phyloP scores from a whole-genome alignment of 768 basidiomycete genomes.

The Exidia glandulosa region DNA sequence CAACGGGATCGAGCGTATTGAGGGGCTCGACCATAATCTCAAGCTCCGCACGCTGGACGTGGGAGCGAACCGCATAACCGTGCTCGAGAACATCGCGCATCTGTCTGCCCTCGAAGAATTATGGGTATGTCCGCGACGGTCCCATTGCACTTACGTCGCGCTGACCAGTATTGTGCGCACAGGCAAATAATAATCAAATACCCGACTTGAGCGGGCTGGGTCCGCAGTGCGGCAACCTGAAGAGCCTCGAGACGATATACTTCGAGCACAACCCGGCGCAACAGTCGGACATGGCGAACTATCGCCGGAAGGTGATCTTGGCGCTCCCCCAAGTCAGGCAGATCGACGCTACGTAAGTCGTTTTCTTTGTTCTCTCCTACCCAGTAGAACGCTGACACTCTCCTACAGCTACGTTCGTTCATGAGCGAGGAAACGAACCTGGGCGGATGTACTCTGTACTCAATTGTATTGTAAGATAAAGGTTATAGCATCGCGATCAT shows the following conservation, averaged over 20 bases:
- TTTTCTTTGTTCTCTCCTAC: no score
- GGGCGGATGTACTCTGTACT: no score
- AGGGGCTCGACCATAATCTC: slow-evolving; percentile 70
- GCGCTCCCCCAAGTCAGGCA: slow-evolving; percentile 83
- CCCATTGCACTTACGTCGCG: not conserved
- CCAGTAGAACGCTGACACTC: no score
- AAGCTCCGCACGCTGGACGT: slow-evolving; percentile 82
- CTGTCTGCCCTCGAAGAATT: slow-evolving; percentile 74
- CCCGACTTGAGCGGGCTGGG: slow-evolving; percentile 58
- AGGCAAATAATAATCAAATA: slow-evolving; percentile 88
- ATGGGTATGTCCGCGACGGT: slow-evolving; percentile 51
- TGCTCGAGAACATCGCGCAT: slow-evolving; percentile 75
- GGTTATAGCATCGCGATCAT: no score
- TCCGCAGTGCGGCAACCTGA: slow-evolving; percentile 38
- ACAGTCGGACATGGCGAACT: slow-evolving; percentile 57
- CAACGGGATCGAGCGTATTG: slow-evolving; percentile 75
- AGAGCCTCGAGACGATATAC: slow-evolving; percentile 76
- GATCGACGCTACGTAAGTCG: slow-evolving; percentile 79
- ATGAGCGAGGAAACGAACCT: no score
- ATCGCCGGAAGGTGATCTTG: slow-evolving; percentile 82
- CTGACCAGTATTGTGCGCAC: slow-evolving; percentile 4
- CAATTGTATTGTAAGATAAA: no score
- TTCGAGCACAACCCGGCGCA: slow-evolving; percentile 95
- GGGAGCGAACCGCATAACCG: slow-evolving; percentile 71
- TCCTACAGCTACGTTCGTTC: no score